Percentiles rank a stretch among this genome's conserved stretches.
These are phyloP conservation scores for Didymella pomorum DNA, from an alignment of 2,329 filamentous ascomycete genomes.

Conservation along the genomic window DNA sequence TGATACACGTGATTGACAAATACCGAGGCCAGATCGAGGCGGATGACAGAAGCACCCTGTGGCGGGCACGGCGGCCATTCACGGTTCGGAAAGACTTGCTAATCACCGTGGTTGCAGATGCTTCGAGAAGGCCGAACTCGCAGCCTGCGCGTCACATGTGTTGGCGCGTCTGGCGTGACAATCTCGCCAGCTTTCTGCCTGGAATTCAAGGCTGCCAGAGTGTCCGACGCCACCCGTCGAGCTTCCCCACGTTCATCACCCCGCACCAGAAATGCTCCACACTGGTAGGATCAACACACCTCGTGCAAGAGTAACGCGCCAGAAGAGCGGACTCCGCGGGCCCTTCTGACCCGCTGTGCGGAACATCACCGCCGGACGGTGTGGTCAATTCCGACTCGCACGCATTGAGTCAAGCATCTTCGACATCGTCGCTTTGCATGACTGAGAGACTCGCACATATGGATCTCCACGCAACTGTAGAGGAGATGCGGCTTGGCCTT, in stretches of 20 bases:
- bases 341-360: not conserved
- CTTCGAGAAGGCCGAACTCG: conserved; percentile 8
- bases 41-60: conserved; percentile 12
- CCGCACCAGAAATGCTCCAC: conserved; percentile 14
- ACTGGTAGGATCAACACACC: not conserved
- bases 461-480: conserved; percentile 7
- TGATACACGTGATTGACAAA: conserved; percentile 13
- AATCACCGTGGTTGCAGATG: not conserved
- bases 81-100: conserved; percentile 6
- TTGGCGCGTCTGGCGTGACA: conserved; percentile 6
- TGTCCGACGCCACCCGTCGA: conserved; percentile 5
- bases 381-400: conserved; percentile 4
- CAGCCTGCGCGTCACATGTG: conserved; percentile 1
- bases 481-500: not conserved
- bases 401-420: conserved; percentile 6
- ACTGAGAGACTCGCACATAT: not conserved
- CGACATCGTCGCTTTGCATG: not conserved
- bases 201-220: not conserved
- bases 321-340: not conserved
- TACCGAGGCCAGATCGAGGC: conserved; percentile 21
- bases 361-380: conserved; percentile 2
- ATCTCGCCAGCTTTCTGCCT: not conserved
- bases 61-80: conserved; percentile 14
- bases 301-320: not conserved
- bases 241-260: conserved; percentile 17